Conservation (phyloP, 1,284 basidiomycete genomes). For the Cystobasidiaceae sp. region DNA sequence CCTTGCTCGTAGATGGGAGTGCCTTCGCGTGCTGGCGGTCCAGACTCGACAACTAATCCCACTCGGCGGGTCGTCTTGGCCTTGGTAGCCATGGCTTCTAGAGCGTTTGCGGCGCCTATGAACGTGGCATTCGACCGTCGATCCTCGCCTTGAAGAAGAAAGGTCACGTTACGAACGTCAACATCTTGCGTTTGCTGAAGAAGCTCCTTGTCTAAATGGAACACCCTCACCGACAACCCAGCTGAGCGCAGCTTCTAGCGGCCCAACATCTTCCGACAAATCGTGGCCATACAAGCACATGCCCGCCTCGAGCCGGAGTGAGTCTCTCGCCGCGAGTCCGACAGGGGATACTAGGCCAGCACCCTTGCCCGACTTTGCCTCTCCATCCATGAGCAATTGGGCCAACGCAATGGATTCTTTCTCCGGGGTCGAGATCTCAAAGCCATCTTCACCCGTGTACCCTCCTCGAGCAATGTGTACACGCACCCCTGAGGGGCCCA, state of each 20-base stretch:
- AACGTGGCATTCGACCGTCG: slow-evolving; percentile 64
- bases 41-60: slow-evolving; percentile 69
- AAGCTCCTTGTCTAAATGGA: no score
- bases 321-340: slow-evolving; percentile 89
- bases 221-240: slow-evolving; percentile 91
- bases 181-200: no score
- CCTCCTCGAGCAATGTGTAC: slow-evolving; percentile 88
- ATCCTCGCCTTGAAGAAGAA: slow-evolving; percentile 73
- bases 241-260: slow-evolving; percentile 81
- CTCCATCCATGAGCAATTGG: slow-evolving; percentile 57
- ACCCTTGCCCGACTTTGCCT: slow-evolving; percentile 44
- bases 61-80: slow-evolving; percentile 68
- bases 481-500: slow-evolving; percentile 58
- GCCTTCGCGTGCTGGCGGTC: slow-evolving; percentile 69
- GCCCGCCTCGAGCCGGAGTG: slow-evolving; percentile 89
- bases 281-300: slow-evolving; percentile 97
- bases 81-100: slow-evolving; percentile 73
- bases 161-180: no score
- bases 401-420: slow-evolving; percentile 67
- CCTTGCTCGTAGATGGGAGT: slow-evolving; percentile 40
- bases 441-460: slow-evolving; percentile 98
- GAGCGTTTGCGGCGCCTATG: slow-evolving; percentile 72
- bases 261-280: slow-evolving; percentile 75
- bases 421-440: slow-evolving; percentile 92
- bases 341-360: slow-evolving; percentile 67